Percentiles rank a stretch among this genome's conserved stretches.
These are phyloP conservation scores for Pseudocercospora cruenta DNA, from an alignment of 2,329 filamentous ascomycete species.

Conservation along the genomic window DNA sequence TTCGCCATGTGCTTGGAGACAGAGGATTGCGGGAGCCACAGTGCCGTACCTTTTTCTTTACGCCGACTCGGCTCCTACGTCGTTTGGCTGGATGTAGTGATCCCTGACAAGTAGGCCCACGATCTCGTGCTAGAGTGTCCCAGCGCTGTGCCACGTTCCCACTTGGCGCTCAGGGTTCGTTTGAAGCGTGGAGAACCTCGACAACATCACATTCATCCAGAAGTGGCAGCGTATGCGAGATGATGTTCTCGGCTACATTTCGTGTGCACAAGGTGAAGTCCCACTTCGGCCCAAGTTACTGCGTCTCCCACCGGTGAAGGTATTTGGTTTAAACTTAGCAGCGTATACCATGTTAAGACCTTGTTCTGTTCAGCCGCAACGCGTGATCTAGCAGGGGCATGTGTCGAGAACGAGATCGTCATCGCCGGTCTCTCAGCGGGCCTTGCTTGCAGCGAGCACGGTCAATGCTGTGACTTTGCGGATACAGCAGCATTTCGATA, in stretches of 20 bases:
- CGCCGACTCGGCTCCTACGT: slow-evolving; percentile 10
- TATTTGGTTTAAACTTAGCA: background rate
- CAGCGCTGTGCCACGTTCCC: slow-evolving; percentile 6
- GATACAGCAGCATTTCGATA: background rate
- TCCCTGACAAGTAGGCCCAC: slow-evolving; percentile 5
- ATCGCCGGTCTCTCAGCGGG: background rate
- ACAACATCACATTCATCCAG: background rate
- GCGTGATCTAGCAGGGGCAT: background rate
- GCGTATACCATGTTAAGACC: background rate
- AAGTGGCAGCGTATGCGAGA: slow-evolving; percentile 1
- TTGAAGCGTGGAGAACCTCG: slow-evolving; percentile 1
- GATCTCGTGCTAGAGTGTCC: slow-evolving; percentile 6
- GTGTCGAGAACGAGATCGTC: background rate
- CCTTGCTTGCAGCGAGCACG: background rate
- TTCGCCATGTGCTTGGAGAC: slow-evolving; percentile 16
- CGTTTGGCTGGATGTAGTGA: slow-evolving; percentile 10
- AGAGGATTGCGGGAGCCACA: slow-evolving; percentile 17
- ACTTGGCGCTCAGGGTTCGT: slow-evolving; percentile 3
- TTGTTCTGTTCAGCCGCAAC: background rate
- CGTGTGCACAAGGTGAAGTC: slow-evolving; percentile 1
- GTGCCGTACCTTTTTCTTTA: slow-evolving; percentile 15
- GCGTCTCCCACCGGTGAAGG: slow-evolving; percentile 4
- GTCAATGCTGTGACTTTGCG: background rate
- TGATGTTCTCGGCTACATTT: background rate
- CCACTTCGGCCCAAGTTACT: background rate